phyloP scores from a whole-genome alignment of 257 asterid genomes.

The Mentha longifolia region DNA sequence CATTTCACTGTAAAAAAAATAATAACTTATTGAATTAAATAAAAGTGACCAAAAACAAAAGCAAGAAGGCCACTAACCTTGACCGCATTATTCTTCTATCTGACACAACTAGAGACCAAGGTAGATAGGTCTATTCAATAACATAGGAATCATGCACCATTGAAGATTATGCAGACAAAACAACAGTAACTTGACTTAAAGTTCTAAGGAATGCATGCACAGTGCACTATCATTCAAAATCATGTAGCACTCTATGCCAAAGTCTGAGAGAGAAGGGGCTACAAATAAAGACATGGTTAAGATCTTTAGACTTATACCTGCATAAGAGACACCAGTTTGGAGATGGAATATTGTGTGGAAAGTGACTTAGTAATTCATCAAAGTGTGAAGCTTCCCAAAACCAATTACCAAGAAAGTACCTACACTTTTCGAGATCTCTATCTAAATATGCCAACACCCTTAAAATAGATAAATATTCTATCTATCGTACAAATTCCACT shows the following conservation, averaged over 20 bases:
- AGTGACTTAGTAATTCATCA: not conserved
- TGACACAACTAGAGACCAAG: constrained; percentile 14
- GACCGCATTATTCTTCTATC: not conserved
- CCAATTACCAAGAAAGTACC: not conserved
- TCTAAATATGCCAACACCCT: constrained; percentile 17
- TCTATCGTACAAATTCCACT: constrained; percentile 3
- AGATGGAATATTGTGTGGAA: not conserved
- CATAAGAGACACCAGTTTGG: not conserved
- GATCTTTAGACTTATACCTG: not conserved
- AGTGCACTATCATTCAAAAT: not conserved
- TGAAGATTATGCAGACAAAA: not conserved
- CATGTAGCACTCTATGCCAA: not conserved
- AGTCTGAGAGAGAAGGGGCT: not conserved
- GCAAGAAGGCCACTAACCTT: not conserved
- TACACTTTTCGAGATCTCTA: not conserved
- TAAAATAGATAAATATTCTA: constrained; percentile 8
- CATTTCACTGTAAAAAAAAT: not conserved
- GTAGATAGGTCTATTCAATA: constrained; percentile 8
- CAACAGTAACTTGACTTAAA: not conserved
- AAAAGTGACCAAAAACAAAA: not conserved
- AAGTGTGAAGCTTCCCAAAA: not conserved
- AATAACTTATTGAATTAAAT: not conserved
- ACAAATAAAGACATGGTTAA: not conserved
- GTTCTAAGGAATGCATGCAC: not conserved
- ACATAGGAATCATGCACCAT: not conserved